These are phyloP conservation scores for Epithele typhae DNA, from an alignment of 768 basidiomycete genomes.

Conservation along the genomic window DNA sequence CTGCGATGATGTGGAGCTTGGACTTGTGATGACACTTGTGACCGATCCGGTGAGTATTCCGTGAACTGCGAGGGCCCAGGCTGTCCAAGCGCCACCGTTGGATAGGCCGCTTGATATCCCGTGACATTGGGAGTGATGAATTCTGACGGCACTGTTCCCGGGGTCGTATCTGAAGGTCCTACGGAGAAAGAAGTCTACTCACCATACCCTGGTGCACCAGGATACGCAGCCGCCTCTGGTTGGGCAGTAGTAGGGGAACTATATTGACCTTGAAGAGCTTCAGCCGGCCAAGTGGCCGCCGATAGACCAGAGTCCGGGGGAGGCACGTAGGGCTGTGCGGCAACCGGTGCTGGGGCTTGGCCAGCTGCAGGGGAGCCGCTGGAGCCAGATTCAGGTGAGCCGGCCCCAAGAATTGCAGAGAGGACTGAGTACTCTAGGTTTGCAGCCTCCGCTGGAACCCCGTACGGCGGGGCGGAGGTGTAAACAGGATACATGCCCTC, in stretches of 20 bases:
- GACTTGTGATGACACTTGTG: slow-evolving; percentile 6
- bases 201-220: slow-evolving; percentile 7
- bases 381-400: slow-evolving; percentile 25
- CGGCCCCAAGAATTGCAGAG: slow-evolving; percentile 79
- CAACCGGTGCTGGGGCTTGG: slow-evolving; percentile 6
- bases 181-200: slow-evolving; percentile 30
- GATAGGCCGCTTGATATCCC: slow-evolving; percentile 1
- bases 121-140: slow-evolving; percentile 9
- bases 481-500: slow-evolving; percentile 60
- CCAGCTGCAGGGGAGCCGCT: slow-evolving; percentile 13
- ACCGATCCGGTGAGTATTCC: slow-evolving; percentile 13
- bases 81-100: slow-evolving; percentile 1
- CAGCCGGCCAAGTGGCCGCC: slow-evolving; percentile 34
- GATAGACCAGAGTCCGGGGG: slow-evolving; percentile 19
- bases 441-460: slow-evolving; percentile 86
- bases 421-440: slow-evolving; percentile 95
- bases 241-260: slow-evolving; percentile 6
- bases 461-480: slow-evolving; percentile 40
- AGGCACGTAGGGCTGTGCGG: slow-evolving; percentile 16
- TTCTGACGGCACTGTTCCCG: slow-evolving; percentile 17
- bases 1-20: not conserved
- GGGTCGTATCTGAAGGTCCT: slow-evolving; percentile 28
- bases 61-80: slow-evolving; percentile 4
- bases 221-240: slow-evolving; percentile 14
- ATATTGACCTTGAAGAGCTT: slow-evolving; percentile 19